These are phyloP conservation scores for Bassia scoparia DNA, from an alignment of 148 eudicot genomes.

Conservation along the genomic window DNA sequence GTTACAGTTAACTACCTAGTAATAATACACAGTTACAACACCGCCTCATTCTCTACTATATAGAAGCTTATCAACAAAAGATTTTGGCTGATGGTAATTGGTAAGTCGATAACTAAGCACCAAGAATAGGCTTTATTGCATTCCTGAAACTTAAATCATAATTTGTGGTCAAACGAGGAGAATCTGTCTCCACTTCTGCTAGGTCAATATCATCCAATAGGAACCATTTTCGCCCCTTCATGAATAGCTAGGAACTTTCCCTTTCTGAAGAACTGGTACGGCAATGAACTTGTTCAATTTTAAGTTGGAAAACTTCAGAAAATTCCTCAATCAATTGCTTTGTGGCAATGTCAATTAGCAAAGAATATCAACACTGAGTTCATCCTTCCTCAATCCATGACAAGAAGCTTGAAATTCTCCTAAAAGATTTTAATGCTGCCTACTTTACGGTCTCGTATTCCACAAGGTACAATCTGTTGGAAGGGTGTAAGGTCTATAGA, in stretches of 20 bases:
- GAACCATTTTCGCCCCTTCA: neutral
- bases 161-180: neutral
- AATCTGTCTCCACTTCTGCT: neutral
- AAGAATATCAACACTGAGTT: slow-evolving; percentile 27
- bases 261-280: slow-evolving; percentile 16
- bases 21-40: too few relatives aligned
- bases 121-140: too few relatives aligned
- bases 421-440: slow-evolving; percentile 72
- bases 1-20: too few relatives aligned
- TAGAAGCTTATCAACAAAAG: too few relatives aligned
- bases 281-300: slow-evolving; percentile 34
- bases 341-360: slow-evolving; percentile 46
- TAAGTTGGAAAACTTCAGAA: slow-evolving; percentile 67
- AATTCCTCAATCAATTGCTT: slow-evolving; percentile 56
- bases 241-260: neutral
- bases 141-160: neutral
- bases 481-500: slow-evolving; percentile 72
- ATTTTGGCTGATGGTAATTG: too few relatives aligned
- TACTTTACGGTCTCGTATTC: slow-evolving; percentile 66
- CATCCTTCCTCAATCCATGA: slow-evolving; percentile 14
- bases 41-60: too few relatives aligned
- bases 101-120: too few relatives aligned
- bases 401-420: slow-evolving; percentile 24
- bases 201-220: neutral
- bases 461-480: slow-evolving; percentile 77